These are phyloP conservation scores for Lentinus tigrinus DNA, from an alignment of 768 basidiomycete genomes.

Conservation along the genomic window DNA sequence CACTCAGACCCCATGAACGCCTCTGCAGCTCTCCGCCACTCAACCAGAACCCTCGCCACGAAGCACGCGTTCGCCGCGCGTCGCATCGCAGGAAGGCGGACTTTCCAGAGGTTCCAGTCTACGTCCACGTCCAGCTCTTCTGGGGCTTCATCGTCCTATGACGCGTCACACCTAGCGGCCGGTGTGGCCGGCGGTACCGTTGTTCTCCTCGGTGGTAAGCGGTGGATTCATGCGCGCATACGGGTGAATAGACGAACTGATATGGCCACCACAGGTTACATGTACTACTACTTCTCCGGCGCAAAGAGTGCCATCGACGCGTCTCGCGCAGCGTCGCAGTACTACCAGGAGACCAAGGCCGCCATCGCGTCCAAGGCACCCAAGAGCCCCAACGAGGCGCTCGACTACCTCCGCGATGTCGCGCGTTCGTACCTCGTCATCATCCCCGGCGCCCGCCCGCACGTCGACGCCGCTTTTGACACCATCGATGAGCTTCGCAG, in stretches of 20 bases:
- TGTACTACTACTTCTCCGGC: slow-evolving; percentile 42
- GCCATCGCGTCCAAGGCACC: slow-evolving; percentile 26
- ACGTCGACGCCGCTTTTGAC: slow-evolving; percentile 45
- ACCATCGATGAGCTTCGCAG: slow-evolving; percentile 37
- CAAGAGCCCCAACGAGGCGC: slow-evolving; percentile 31
- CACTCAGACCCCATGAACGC: background rate
- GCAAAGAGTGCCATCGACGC: slow-evolving; percentile 37
- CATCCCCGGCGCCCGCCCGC: slow-evolving; percentile 37
- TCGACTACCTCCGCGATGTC: slow-evolving; percentile 38
- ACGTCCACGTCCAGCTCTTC: slow-evolving; percentile 1
- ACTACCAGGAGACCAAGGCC: slow-evolving; percentile 26
- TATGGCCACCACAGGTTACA: slow-evolving; percentile 28
- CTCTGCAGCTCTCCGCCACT: slow-evolving; percentile 2
- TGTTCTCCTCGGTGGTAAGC: slow-evolving; percentile 30
- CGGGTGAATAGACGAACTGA: background rate
- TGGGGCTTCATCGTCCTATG: background rate
- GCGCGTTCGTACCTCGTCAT: slow-evolving; percentile 41
- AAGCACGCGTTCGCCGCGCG: slow-evolving; percentile 12
- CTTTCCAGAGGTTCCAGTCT: slow-evolving; percentile 25
- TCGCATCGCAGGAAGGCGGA: slow-evolving; percentile 19
- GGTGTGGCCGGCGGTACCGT: slow-evolving; percentile 31
- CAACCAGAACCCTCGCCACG: background rate
- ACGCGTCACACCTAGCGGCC: slow-evolving; percentile 25
- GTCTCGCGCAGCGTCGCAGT: slow-evolving; percentile 27
- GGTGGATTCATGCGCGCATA: too few relatives aligned